Conservation (phyloP, 2,329 filamentous ascomycete species). For the Pseudocercospora cruenta region DNA sequence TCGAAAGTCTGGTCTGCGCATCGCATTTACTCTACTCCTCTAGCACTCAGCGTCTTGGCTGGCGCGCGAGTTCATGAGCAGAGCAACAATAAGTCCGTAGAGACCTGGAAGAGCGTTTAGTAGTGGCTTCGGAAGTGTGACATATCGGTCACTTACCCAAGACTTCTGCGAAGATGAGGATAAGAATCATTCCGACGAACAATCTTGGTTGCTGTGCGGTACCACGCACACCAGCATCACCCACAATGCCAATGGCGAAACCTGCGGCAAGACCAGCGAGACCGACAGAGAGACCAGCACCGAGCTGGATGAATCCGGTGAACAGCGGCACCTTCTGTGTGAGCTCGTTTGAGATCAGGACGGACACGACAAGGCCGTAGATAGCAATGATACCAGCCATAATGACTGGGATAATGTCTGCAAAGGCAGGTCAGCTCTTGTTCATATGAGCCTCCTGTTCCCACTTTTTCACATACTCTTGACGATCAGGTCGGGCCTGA, state of each 20-base stretch:
- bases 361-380: constrained; percentile 63
- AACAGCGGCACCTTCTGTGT: constrained; percentile 52
- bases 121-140: background rate
- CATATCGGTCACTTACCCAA: constrained; percentile 67
- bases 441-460: background rate
- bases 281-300: constrained; percentile 55
- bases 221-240: constrained; percentile 86
- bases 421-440: constrained; percentile 17
- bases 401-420: constrained; percentile 99
- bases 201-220: constrained; percentile 82
- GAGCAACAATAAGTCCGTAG: constrained; percentile 96
- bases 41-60: constrained; percentile 61
- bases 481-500: constrained; percentile 96
- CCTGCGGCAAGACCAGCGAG: constrained; percentile 47
- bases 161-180: constrained; percentile 99
- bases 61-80: constrained; percentile 98
- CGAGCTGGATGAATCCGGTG: constrained; percentile 58
- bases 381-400: constrained; percentile 99
- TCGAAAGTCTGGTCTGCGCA: constrained; percentile 45
- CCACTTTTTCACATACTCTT: constrained; percentile 74
- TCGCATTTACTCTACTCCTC: constrained; percentile 55
- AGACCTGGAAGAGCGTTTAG: constrained; percentile 66
- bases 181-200: constrained; percentile 97
- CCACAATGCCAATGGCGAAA: constrained; percentile 58
- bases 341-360: constrained; percentile 59